These are phyloP conservation scores for Phytopythium boreale DNA, from an alignment of 352 stramenopile species.

Conservation along the genomic window DNA sequence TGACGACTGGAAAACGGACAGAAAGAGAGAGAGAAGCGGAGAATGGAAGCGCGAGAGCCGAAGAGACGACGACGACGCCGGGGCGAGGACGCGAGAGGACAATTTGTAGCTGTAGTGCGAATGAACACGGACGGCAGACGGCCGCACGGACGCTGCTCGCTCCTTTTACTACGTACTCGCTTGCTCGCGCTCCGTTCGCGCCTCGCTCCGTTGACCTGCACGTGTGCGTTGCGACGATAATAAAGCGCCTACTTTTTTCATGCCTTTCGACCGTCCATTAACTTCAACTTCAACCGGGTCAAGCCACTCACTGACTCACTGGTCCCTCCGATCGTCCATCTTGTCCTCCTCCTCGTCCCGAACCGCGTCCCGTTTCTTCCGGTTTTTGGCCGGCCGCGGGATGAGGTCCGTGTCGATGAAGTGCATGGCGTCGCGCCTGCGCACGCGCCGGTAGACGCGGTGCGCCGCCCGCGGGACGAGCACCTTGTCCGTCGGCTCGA, in stretches of 20 bases:
- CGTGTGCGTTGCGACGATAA: conserved; percentile 1
- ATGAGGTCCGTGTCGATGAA: conserved; percentile 64
- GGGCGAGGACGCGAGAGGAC: neutral
- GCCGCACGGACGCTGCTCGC: neutral
- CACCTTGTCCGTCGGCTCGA: conserved; percentile 49
- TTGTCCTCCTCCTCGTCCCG: too few species aligned
- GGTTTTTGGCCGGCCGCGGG: conserved; percentile 26
- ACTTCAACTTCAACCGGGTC: neutral
- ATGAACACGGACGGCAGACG: neutral
- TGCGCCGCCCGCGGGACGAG: conserved; percentile 42
- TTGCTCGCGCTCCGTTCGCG: neutral
- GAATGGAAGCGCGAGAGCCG: neutral
- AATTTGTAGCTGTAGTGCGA: conserved; percentile 46
- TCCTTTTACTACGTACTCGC: neutral
- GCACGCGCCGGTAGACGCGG: conserved; percentile 46
- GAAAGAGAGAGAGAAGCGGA: neutral
- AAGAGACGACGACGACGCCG: neutral
- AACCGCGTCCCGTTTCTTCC: too few species aligned
- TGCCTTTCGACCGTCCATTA: neutral
- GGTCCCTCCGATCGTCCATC: too few species aligned
- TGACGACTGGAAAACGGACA: neutral
- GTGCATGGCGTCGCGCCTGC: conserved; percentile 48
- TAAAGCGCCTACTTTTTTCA: neutral
- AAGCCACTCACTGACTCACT: too few species aligned
- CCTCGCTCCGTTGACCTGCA: neutral